These are phyloP conservation scores for Diutina ranongensis DNA, from an alignment of 1,139 yeast genomes.

Conservation along the genomic window DNA sequence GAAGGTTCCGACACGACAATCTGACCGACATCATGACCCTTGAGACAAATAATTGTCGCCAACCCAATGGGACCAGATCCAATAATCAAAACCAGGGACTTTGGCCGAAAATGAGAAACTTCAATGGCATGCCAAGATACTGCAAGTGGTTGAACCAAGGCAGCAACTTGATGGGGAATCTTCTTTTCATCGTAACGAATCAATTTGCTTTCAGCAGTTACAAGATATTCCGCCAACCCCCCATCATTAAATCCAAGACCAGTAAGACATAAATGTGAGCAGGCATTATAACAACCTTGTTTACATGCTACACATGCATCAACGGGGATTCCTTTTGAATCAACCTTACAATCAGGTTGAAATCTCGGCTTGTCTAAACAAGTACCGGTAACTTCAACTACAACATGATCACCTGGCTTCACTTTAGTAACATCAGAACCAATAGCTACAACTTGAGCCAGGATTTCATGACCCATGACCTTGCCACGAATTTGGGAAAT, in stretches of 20 bases:
- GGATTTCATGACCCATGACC: conserved; percentile 5
- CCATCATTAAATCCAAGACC: conserved; percentile 4
- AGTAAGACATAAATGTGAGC: not conserved
- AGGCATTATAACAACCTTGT: conserved; percentile 4
- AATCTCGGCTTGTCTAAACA: conserved; percentile 1
- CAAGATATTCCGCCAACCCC: not conserved
- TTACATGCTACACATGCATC: conserved; percentile 1
- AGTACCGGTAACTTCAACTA: conserved; percentile 4
- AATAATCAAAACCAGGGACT: not conserved
- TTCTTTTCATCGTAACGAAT: not conserved
- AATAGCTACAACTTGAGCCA: not conserved
- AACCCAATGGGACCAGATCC: conserved; percentile 1
- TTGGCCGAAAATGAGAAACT: not conserved
- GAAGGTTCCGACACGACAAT: conserved; percentile 3
- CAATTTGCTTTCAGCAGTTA: not conserved
- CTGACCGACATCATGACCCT: not conserved
- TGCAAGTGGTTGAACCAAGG: conserved; percentile 1
- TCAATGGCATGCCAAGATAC: conserved; percentile 2
- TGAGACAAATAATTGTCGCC: not conserved
- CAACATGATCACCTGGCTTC: not conserved
- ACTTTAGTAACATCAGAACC: not conserved
- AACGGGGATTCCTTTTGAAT: not conserved
- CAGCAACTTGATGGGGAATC: conserved; percentile 2
- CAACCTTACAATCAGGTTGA: not conserved
- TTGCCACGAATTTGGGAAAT: not conserved